Base-by-base conservation (phyloP, 1,284 basidiomycete genomes). In the Farysia itapuensis region DNA sequence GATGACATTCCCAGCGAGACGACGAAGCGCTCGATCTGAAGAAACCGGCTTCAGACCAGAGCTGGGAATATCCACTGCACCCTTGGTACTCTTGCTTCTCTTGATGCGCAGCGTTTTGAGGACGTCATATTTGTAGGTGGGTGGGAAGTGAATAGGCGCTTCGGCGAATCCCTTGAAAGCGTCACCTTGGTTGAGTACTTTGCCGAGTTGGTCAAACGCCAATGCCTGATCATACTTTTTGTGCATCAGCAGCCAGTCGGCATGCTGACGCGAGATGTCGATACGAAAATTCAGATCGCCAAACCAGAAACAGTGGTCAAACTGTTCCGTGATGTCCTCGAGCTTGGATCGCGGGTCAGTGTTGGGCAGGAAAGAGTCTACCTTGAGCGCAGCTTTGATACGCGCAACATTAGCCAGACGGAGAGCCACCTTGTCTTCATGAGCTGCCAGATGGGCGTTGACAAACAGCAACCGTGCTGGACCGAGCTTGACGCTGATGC, bases 51-150 rank as follows among this genome's bases (percentile, higher is more conserved):
- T 33, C 18, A n/a, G 13, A 4, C 43, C 26, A 5, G 31, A 20
- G n/a, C 21, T 37, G n/a, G 54, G 40, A 14, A 58, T 40, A 23
- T 59, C 56, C n/a, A 49, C 35, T 1, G 25, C 45, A 16, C 37
- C 39, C 18, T 44, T n/a, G 9, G 39, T 45, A 16, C 40, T 47
- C 42, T 45, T 53, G 39, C 35, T 40, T 72, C 28, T 74, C 77
- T 35, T 77, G 60, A 57, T 40, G 52, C 79, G 79, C 35, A 80
- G 64, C 19, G 78, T 78, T 57, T 77, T 78, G 59, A 78, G 78
- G 14, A 90, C 86, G 54, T 90, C 85, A 64, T 89, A 90, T 70
- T 90, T 90, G 81, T 89, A 90, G 0, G 88, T 90, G 0, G 72
- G 72, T 11, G 71, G 70, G 31, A 74, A 74, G 14, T 39, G 18